Evolutionary conservation across 2,329 filamentous ascomycete genomes (phyloP).

Genomic region (Hymenoscyphus salicellus): DNA sequence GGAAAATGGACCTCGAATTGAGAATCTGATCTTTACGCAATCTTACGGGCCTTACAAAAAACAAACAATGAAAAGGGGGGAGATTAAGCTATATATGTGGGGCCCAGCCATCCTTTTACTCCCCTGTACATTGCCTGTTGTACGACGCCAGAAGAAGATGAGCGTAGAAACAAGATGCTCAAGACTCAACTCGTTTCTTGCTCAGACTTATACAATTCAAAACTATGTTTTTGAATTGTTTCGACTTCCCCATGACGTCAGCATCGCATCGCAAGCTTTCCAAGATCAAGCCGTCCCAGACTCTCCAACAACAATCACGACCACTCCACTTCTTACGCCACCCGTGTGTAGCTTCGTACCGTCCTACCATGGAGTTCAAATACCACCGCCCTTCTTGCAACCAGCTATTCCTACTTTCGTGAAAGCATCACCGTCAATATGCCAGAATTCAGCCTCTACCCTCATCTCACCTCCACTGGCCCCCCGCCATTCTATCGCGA

Average conservation of each 20-base stretch:
- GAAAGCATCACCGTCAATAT: conserved; percentile 11
- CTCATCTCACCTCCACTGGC: conserved; percentile 24
- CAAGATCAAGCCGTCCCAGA: background rate
- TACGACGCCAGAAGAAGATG: too few relatives aligned
- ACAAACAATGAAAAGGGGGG: too few relatives aligned
- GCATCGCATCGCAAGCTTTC: background rate
- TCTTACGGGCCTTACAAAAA: too few relatives aligned
- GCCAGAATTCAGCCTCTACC: conserved; percentile 20
- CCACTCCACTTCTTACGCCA: background rate
- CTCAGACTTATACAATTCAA: too few relatives aligned
- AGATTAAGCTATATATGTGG: too few relatives aligned
- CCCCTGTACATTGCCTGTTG: too few relatives aligned
- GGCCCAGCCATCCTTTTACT: too few relatives aligned
- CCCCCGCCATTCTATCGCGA: conserved; percentile 22
- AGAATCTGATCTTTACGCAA: too few relatives aligned
- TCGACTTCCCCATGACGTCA: background rate
- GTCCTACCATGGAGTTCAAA: conserved; percentile 1
- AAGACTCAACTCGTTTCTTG: too few relatives aligned
- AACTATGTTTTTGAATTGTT: background rate
- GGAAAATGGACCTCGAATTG: too few relatives aligned
- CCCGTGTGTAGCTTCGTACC: conserved; percentile 1
- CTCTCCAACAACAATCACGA: background rate
- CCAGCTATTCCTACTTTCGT: background rate
- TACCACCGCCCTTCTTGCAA: background rate
- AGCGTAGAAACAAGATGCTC: too few relatives aligned